A percentile compares a stretch with the other conserved stretches of the same genome.
These are phyloP conservation scores for Termitomyces eurrhizus DNA, from an alignment of 768 basidiomycete genomes.

Conservation along the genomic window DNA sequence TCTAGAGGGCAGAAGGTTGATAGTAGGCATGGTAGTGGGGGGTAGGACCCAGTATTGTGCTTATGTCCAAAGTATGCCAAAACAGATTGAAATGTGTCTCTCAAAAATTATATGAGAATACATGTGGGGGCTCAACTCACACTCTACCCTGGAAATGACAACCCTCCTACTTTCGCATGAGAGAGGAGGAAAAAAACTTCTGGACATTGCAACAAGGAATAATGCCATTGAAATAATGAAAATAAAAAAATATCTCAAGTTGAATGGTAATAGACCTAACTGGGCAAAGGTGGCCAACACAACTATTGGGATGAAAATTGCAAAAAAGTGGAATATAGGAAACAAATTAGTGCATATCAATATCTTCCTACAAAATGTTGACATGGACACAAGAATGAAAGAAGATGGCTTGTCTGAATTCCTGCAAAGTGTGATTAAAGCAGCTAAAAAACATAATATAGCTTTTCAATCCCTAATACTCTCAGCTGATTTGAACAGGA, in stretches of 20 bases:
- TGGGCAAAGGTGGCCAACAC: no score
- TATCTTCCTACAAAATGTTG: no score
- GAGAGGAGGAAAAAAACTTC: background rate
- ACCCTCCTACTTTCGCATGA: no score
- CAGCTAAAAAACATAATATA: no score
- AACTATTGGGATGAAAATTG: background rate
- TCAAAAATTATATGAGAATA: background rate
- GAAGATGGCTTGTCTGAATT: no score
- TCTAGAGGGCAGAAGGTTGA: conserved; percentile 17
- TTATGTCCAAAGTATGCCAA: background rate
- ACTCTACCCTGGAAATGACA: background rate
- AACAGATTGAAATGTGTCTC: background rate
- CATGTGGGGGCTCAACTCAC: background rate
- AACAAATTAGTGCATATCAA: no score
- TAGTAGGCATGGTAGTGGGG: background rate
- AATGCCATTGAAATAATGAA: conserved; percentile 21
- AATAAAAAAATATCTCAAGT: background rate
- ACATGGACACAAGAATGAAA: no score
- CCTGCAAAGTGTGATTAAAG: no score
- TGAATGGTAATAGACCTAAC: background rate
- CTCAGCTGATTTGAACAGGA: no score
- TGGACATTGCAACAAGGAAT: conserved; percentile 23
- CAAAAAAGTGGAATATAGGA: no score
- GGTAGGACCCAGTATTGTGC: no score
- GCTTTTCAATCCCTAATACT: no score